phyloP scores from a whole-genome alignment of 2,329 filamentous ascomycete genomes.

The Colletotrichum sp. region DNA sequence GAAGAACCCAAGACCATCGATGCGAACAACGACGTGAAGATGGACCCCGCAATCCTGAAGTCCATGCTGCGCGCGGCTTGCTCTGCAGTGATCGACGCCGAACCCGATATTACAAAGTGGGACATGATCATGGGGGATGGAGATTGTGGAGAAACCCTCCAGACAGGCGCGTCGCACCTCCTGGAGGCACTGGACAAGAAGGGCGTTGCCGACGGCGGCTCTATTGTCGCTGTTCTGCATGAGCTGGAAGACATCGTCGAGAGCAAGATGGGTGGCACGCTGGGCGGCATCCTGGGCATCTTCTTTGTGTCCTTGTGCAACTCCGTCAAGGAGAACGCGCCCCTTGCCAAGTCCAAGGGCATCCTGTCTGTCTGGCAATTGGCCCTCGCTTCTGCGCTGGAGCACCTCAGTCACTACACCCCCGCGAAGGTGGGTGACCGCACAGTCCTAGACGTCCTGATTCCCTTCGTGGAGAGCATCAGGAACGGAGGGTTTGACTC shows the following conservation, averaged over 20 bases:
- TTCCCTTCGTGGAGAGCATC: slow-evolving; percentile 56
- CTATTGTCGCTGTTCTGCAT: slow-evolving; percentile 49
- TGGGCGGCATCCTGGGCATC: slow-evolving; percentile 58
- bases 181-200: slow-evolving; percentile 47
- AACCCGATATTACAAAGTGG: slow-evolving; percentile 67
- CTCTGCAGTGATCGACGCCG: slow-evolving; percentile 57
- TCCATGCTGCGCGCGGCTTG: slow-evolving; percentile 60
- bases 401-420: slow-evolving; percentile 55
- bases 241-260: slow-evolving; percentile 60
- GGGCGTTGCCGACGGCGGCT: slow-evolving; percentile 45
- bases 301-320: slow-evolving; percentile 49
- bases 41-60: slow-evolving; percentile 58
- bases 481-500: slow-evolving; percentile 54
- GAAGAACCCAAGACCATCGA: slow-evolving; percentile 40
- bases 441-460: slow-evolving; percentile 61
- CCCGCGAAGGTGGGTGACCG: slow-evolving; percentile 60
- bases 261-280: slow-evolving; percentile 57
- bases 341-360: slow-evolving; percentile 26
- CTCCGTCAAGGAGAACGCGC: slow-evolving; percentile 30
- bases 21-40: slow-evolving; percentile 44
- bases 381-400: slow-evolving; percentile 46
- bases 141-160: slow-evolving; percentile 67
- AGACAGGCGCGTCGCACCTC: slow-evolving; percentile 53
- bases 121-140: slow-evolving; percentile 69
- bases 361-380: slow-evolving; percentile 45